A percentile compares a stretch with the other conserved stretches of the same genome.
These are phyloP conservation scores for California macrophylla DNA, from an alignment of 441 rosid genomes.

Conservation along the genomic window DNA sequence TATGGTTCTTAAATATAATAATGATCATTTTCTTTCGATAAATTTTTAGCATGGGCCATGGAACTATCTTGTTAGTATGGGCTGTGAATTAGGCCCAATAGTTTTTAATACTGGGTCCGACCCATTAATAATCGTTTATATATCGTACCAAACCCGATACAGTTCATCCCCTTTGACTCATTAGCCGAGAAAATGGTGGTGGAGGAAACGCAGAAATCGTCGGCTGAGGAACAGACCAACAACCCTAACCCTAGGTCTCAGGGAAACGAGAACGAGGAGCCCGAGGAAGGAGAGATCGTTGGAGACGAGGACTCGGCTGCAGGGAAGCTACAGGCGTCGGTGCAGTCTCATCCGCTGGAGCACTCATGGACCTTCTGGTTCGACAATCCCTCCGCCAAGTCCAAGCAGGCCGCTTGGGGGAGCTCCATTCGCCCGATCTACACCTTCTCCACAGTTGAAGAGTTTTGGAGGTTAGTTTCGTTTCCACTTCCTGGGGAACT, in stretches of 20 bases:
- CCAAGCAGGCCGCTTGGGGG: constrained; percentile 62
- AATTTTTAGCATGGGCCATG: too few species aligned
- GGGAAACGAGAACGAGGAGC: background rate
- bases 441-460: constrained; percentile 59
- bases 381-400: constrained; percentile 51
- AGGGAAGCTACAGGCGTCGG: background rate
- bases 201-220: background rate
- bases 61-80: too few species aligned
- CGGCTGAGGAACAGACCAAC: background rate
- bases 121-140: too few species aligned
- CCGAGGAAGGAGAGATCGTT: constrained; percentile 35
- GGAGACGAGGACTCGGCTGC: background rate
- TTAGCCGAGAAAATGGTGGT: constrained; percentile 1
- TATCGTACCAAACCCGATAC: too few species aligned
- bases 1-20: too few species aligned
- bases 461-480: constrained; percentile 62
- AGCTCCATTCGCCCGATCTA: constrained; percentile 53
- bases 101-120: too few species aligned
- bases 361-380: constrained; percentile 89
- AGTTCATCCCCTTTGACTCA: too few species aligned
- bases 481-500: background rate
- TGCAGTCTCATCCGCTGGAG: constrained; percentile 46
- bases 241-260: background rate
- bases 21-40: too few species aligned
- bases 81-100: too few species aligned